phyloP scores from a whole-genome alignment of 768 basidiomycete species.

The Grammothele lineata region DNA sequence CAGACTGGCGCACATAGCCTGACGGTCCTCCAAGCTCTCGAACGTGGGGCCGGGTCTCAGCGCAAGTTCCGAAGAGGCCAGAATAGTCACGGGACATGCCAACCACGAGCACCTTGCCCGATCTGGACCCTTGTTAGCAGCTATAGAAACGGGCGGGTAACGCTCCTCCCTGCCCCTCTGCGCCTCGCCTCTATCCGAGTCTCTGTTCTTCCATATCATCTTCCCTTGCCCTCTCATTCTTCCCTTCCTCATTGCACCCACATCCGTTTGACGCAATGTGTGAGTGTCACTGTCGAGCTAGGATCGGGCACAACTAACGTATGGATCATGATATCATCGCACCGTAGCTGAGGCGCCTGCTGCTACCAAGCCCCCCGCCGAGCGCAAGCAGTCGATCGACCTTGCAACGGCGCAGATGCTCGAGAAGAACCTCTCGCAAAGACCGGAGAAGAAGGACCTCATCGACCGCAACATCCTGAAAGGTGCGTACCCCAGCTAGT shows the following conservation, averaged over 20 bases:
- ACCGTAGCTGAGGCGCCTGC: not conserved
- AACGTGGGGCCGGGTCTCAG: too few relatives aligned
- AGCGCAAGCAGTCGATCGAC: conserved; percentile 30
- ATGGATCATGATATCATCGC: not conserved
- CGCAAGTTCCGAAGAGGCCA: not conserved
- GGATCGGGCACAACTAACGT: too few relatives aligned
- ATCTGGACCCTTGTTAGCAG: conserved; percentile 8
- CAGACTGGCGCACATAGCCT: too few relatives aligned
- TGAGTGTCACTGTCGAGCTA: too few relatives aligned
- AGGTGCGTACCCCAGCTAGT: conserved; percentile 35
- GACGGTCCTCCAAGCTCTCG: too few relatives aligned
- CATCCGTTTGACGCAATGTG: too few relatives aligned
- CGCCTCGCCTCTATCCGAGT: not conserved
- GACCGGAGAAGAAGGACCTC: conserved; percentile 59
- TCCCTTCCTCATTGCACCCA: too few relatives aligned
- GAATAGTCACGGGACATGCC: not conserved
- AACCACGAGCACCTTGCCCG: not conserved
- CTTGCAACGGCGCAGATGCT: conserved; percentile 38
- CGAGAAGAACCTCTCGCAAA: conserved; percentile 47
- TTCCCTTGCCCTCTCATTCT: not conserved
- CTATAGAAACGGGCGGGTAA: conserved; percentile 6
- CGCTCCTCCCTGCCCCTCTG: not conserved
- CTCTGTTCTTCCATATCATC: conserved; percentile 2
- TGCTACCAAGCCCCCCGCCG: conserved; percentile 3
- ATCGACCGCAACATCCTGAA: conserved; percentile 70